phyloP scores from a whole-genome alignment of 1,284 basidiomycete genomes.

The Fomitopsis palustris region DNA sequence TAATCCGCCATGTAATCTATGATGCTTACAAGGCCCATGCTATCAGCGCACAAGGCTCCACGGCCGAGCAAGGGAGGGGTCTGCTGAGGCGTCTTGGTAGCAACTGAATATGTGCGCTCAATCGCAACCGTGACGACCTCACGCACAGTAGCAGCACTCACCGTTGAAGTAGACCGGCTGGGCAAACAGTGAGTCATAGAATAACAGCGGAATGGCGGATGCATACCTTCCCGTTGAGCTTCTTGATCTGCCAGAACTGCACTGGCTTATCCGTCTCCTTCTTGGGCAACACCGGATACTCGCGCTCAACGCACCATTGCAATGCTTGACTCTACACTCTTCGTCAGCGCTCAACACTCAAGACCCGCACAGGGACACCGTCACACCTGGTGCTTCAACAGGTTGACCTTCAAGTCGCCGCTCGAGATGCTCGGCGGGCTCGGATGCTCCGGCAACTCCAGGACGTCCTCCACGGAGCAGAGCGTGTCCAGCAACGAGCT shows the following conservation, averaged over 20 bases:
- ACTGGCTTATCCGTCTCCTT: conserved; percentile 68
- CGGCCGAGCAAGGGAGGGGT: conserved; percentile 66
- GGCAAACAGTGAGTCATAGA: conserved; percentile 1
- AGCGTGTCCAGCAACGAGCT: conserved; percentile 64
- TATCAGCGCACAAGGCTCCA: conserved; percentile 85
- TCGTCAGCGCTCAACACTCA: conserved; percentile 3
- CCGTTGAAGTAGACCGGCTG: conserved; percentile 67
- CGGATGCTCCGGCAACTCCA: conserved; percentile 62
- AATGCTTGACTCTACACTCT: conserved; percentile 61
- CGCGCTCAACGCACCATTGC: conserved; percentile 76
- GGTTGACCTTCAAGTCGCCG: conserved; percentile 65
- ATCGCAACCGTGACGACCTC: neutral
- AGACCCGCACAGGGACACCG: neutral
- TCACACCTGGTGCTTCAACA: conserved; percentile 76
- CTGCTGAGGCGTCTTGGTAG: conserved; percentile 75
- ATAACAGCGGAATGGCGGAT: neutral
- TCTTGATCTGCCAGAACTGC: conserved; percentile 82
- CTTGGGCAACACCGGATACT: conserved; percentile 70
- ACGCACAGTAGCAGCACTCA: conserved; percentile 31
- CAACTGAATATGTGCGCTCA: conserved; percentile 43
- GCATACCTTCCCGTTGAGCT: conserved; percentile 47
- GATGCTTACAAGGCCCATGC: conserved; percentile 68
- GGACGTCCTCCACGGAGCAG: conserved; percentile 64
- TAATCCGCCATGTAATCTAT: neutral
- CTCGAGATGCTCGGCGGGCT: conserved; percentile 63